Conservation (phyloP, 208 protist species). For the Trypanosoma boissoni region DNA sequence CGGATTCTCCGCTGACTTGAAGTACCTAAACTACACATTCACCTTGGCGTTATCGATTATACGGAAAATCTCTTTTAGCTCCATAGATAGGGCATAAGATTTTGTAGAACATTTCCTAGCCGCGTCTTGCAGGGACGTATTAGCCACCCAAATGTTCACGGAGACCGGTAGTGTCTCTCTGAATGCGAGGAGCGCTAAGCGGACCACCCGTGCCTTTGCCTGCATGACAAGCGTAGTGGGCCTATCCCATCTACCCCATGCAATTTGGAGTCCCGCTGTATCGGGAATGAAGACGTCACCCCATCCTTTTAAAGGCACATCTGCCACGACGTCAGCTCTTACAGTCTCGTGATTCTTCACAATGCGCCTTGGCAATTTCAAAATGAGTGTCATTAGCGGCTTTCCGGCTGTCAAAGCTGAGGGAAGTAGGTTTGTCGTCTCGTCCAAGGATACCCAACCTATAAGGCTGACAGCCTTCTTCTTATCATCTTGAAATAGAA, state of each 20-base stretch:
- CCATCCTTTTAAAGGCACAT: constrained; percentile 17
- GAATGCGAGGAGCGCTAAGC: constrained; percentile 1
- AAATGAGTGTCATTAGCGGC: not conserved
- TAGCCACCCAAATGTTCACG: not conserved
- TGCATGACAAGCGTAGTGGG: constrained; percentile 8
- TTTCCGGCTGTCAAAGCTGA: not conserved
- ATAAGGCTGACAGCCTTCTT: no score
- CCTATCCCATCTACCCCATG: not conserved
- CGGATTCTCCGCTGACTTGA: not conserved
- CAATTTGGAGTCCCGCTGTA: not conserved
- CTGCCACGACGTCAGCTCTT: constrained; percentile 1
- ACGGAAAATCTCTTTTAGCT: not conserved
- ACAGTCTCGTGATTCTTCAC: no score
- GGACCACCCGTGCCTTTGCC: constrained; percentile 12
- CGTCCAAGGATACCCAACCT: not conserved
- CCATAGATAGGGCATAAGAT: not conserved
- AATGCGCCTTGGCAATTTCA: no score
- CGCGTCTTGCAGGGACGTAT: not conserved
- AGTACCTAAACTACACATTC: not conserved
- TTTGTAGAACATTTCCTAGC: not conserved
- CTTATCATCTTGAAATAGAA: constrained; percentile 5
- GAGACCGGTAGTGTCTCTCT: not conserved
- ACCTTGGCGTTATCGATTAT: not conserved
- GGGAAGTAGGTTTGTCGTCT: not conserved
- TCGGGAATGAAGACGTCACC: constrained; percentile 9